Evolutionary conservation across 805 yeast genomes (phyloP), one percentile per base, ranked within the genome.

Genomic region (Starmerella kuoi): DNA sequence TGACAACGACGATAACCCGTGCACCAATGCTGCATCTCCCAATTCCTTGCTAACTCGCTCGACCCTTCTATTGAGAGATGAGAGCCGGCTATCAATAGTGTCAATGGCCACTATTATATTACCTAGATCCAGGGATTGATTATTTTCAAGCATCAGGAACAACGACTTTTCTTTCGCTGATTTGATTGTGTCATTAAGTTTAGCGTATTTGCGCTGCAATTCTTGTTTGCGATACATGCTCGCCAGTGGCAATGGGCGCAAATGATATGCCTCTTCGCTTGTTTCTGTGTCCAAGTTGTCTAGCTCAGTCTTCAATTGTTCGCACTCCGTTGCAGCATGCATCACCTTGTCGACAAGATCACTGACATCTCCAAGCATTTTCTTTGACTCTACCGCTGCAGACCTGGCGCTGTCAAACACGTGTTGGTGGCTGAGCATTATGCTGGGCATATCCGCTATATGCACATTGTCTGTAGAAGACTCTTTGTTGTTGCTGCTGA

Each of bases 171-270:
- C 34, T 28, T 31, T 24, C 7, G 39, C 40, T 17, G 17, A 25
- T 5, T 32, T n/a, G 17, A 38, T 17, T 15, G 18, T 5, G 8
- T 37, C 21, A 12, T 7, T 2, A 12, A 42, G 20, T 24, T 21
- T 23, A 22, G 18, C 33, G 4, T 31, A 5, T 17, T 37, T 36
- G 6, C 17, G 4, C 15, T 22, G 33, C 6, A 46, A 24, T 5
- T 20, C 33, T 19, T 17, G 23, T 24, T 38, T 38, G 14, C 20
- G n/a, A 15, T 19, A 19, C 9, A 28, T n/a, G 24, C 40, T 32
- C 20, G 28, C 31, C 1, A 32, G 18, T 12, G 49, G 42, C 15
- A 46, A 14, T n/a, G 47, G 49, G 12, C 45, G 31, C 28, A 42
- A 23, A 14, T 25, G 12, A 30, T 37, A 46, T 8, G 49, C 49